Evolutionary conservation across 441 rosid genomes (phyloP).

Genomic region (Melastoma candidum): DNA sequence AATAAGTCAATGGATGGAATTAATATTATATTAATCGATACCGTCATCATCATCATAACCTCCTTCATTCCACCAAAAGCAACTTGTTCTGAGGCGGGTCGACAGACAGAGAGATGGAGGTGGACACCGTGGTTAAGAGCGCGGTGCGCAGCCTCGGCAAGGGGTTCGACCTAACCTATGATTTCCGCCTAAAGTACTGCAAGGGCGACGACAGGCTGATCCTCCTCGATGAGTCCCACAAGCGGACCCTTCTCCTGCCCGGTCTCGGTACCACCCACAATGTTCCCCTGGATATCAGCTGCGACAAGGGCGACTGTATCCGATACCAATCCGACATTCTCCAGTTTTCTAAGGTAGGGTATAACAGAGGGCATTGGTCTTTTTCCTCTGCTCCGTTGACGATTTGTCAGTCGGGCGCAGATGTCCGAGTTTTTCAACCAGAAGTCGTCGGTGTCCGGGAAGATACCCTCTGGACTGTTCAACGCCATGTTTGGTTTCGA

Average conservation of each 20-base stretch:
- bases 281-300: slow-evolving; percentile 59
- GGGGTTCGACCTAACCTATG: slow-evolving; percentile 81
- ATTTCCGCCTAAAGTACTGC: slow-evolving; percentile 65
- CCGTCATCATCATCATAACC: no score
- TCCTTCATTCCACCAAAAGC: no score
- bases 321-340: slow-evolving; percentile 78
- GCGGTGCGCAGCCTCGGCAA: slow-evolving; percentile 64
- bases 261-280: slow-evolving; percentile 40
- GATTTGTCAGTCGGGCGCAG: slow-evolving; percentile 18
- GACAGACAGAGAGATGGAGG: slow-evolving; percentile 14
- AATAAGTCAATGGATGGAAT: no score
- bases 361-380: no score
- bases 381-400: background rate
- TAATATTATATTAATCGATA: no score
- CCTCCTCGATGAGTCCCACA: slow-evolving; percentile 40
- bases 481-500: slow-evolving; percentile 66
- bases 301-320: slow-evolving; percentile 76
- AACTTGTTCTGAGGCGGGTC: no score
- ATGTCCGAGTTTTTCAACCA: slow-evolving; percentile 85
- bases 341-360: slow-evolving; percentile 56
- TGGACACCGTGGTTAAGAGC: slow-evolving; percentile 26
- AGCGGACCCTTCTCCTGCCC: slow-evolving; percentile 43
- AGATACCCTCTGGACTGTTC: slow-evolving; percentile 75
- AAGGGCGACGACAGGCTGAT: slow-evolving; percentile 61
- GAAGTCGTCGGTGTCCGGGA: slow-evolving; percentile 46